Percentiles rank a stretch among this genome's conserved stretches.
phyloP scores from a whole-genome alignment of 306 rosid species.

The Castanea crenata region DNA sequence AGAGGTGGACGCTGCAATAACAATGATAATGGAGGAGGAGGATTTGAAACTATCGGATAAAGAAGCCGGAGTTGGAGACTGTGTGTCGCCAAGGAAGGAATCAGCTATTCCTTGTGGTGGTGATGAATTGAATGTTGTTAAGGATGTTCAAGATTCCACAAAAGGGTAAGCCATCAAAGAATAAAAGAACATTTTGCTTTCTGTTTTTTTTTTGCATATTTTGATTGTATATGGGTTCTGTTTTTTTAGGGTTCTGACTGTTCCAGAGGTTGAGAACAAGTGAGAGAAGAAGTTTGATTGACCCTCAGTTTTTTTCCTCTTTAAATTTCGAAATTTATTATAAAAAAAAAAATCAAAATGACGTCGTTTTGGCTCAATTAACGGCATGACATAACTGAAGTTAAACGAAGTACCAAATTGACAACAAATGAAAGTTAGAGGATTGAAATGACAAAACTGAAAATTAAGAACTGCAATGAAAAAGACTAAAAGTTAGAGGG shows the following conservation, averaged over 20 bases:
- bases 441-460: too few relatives aligned
- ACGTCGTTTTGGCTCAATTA: too few relatives aligned
- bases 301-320: too few relatives aligned
- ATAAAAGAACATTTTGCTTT: neutral
- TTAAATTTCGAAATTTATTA: too few relatives aligned
- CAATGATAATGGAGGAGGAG: slow-evolving; percentile 7
- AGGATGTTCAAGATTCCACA: slow-evolving; percentile 19
- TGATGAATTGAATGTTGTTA: slow-evolving; percentile 18
- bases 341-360: too few relatives aligned
- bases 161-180: slow-evolving; percentile 45
- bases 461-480: too few relatives aligned
- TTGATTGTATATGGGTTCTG: slow-evolving; percentile 17
- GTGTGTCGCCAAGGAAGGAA: too few relatives aligned
- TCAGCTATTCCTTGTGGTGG: neutral
- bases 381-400: too few relatives aligned
- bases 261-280: slow-evolving; percentile 22
- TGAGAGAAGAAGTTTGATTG: slow-evolving; percentile 40
- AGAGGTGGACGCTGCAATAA: neutral
- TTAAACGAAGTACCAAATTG: too few relatives aligned
- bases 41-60: neutral
- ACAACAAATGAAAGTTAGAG: too few relatives aligned
- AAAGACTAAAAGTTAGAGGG: too few relatives aligned
- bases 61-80: too few relatives aligned
- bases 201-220: neutral
- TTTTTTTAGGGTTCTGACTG: slow-evolving; percentile 33